phyloP scores from a whole-genome alignment of 1,139 yeast genomes.

The Dujonia santamariae region DNA sequence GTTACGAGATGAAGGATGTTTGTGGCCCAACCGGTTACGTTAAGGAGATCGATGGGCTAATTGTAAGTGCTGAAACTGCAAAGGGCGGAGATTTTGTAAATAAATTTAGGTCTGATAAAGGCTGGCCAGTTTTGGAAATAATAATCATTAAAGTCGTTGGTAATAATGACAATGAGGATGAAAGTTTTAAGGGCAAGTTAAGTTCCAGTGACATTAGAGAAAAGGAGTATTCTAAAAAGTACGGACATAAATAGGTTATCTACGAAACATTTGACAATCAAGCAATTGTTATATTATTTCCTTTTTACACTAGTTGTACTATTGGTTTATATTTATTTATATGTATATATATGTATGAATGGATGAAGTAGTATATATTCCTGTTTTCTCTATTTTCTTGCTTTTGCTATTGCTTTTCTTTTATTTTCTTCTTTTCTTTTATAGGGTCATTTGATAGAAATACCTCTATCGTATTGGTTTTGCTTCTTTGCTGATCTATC shows the following conservation, averaged over 20 bases:
- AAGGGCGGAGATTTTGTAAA: constrained; percentile 77
- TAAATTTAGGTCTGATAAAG: constrained; percentile 53
- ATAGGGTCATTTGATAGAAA: constrained; percentile 38
- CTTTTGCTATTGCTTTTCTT: constrained; percentile 1
- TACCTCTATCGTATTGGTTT: constrained; percentile 55
- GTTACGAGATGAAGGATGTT: constrained; percentile 68
- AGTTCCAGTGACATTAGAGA: constrained; percentile 69
- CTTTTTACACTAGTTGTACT: not conserved
- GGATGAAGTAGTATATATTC: too few species aligned
- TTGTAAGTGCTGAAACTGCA: constrained; percentile 77
- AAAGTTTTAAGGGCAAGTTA: constrained; percentile 63
- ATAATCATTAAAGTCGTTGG: constrained; percentile 73
- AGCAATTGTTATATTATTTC: not conserved
- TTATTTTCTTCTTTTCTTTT: constrained; percentile 8
- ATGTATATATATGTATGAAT: not conserved
- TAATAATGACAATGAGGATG: constrained; percentile 45
- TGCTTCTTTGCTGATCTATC: constrained; percentile 59
- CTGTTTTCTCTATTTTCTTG: too few species aligned
- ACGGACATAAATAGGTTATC: not conserved
- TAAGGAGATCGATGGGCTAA: constrained; percentile 70
- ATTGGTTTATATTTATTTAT: constrained; percentile 1
- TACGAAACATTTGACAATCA: too few species aligned
- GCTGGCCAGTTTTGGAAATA: constrained; percentile 52
- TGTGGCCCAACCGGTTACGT: constrained; percentile 94
- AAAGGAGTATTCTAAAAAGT: constrained; percentile 11